A percentile compares a stretch with the other conserved stretches of the same genome.
Evolutionary conservation across 148 eudicot species (phyloP).

Genomic region (Oxyria digyna): DNA sequence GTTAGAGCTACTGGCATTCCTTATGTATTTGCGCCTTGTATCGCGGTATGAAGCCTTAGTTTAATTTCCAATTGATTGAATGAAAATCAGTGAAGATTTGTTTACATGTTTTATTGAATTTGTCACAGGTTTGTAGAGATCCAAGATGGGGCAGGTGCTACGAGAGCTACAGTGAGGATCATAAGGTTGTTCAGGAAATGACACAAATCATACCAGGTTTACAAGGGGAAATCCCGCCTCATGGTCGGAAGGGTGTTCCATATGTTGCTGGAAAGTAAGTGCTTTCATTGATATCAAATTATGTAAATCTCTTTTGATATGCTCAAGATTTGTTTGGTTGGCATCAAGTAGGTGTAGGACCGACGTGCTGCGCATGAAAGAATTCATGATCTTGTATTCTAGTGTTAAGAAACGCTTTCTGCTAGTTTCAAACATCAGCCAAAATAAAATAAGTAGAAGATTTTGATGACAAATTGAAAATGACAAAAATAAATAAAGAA

Average conservation of each 20-base stretch:
- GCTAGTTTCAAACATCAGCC: not conserved
- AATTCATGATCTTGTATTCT: not conserved
- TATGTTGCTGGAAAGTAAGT: constrained; percentile 43
- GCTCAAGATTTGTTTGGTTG: not conserved
- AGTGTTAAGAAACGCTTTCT: not conserved
- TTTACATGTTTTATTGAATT: not conserved
- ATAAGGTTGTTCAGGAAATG: constrained; percentile 32
- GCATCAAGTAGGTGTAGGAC: not conserved
- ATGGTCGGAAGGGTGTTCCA: constrained; percentile 38
- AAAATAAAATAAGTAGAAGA: not conserved
- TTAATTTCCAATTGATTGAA: too few relatives aligned
- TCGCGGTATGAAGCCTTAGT: constrained; percentile 39
- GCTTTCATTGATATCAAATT: not conserved
- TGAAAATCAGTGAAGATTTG: not conserved
- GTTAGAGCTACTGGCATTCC: constrained; percentile 80
- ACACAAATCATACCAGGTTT: constrained; percentile 42
- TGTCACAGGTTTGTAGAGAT: constrained; percentile 44
- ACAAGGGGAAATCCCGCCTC: constrained; percentile 39
- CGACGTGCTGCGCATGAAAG: too few relatives aligned
- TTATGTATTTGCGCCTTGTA: constrained; percentile 65
- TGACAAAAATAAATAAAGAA: not conserved
- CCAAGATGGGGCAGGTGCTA: constrained; percentile 61
- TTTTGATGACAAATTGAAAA: not conserved
- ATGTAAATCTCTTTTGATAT: not conserved
- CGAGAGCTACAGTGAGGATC: constrained; percentile 51